phyloP scores from a whole-genome alignment of 805 yeast genomes.

The Teunomyces cretensis region DNA sequence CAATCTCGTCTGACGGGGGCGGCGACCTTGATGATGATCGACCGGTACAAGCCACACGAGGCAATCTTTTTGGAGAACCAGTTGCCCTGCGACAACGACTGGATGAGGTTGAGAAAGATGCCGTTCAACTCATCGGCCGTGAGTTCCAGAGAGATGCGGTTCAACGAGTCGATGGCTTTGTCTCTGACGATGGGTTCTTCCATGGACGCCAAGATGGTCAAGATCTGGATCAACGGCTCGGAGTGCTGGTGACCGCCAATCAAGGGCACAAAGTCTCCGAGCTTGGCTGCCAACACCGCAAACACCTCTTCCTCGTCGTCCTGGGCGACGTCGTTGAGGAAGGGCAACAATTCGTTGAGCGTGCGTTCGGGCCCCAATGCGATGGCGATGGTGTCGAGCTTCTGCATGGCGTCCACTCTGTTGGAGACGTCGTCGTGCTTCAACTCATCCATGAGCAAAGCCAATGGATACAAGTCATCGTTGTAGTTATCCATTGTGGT shows the following conservation, averaged over 20 bases:
- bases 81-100: conserved; percentile 76
- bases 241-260: conserved; percentile 73
- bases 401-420: conserved; percentile 91
- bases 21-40: conserved; percentile 61
- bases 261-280: conserved; percentile 83
- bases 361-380: conserved; percentile 95
- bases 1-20: conserved; percentile 57
- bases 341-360: conserved; percentile 84
- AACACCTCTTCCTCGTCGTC: conserved; percentile 99
- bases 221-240: conserved; percentile 56
- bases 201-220: conserved; percentile 83
- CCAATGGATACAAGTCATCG: conserved; percentile 87
- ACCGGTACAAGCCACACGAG: conserved; percentile 81
- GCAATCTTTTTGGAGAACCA: conserved; percentile 96
- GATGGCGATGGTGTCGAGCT: conserved; percentile 88
- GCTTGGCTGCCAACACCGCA: conserved; percentile 87
- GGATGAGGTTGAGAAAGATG: conserved; percentile 73
- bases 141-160: conserved; percentile 64
- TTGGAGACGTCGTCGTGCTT: conserved; percentile 94
- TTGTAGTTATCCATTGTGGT: conserved; percentile 33
- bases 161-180: conserved; percentile 84
- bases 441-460: conserved; percentile 93
- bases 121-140: conserved; percentile 61
- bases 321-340: conserved; percentile 82
- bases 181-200: conserved; percentile 97